These are phyloP conservation scores for Trichoderma atrobrunneum DNA, from an alignment of 2,329 filamentous ascomycete genomes.

Conservation along the genomic window DNA sequence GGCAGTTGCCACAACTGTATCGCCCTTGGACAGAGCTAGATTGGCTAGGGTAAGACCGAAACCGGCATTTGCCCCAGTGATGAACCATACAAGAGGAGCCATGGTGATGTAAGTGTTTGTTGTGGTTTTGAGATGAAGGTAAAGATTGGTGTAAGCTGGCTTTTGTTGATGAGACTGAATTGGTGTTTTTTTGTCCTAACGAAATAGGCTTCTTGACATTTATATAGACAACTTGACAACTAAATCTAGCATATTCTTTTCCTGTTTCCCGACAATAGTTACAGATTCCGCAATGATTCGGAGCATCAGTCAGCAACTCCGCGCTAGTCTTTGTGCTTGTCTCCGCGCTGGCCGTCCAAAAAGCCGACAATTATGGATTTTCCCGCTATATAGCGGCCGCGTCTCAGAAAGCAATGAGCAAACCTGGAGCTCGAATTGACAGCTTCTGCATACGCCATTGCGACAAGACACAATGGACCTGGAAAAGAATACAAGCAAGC, in stretches of 20 bases:
- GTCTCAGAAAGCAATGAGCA: background rate
- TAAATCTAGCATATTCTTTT: background rate
- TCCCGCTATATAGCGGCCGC: constrained; percentile 2
- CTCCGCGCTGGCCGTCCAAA: too few relatives aligned
- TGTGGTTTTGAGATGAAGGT: background rate
- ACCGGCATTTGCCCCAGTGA: constrained; percentile 48
- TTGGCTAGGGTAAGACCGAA: constrained; percentile 44
- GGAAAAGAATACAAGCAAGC: background rate
- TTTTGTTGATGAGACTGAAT: background rate
- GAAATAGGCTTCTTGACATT: background rate
- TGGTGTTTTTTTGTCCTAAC: background rate
- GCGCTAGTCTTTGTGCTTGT: background rate
- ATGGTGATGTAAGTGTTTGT: background rate
- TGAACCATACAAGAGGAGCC: constrained; percentile 36
- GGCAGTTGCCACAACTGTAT: constrained; percentile 46
- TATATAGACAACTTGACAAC: background rate
- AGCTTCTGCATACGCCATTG: background rate
- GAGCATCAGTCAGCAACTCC: constrained; percentile 9
- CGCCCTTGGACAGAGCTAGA: constrained; percentile 37
- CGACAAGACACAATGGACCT: background rate
- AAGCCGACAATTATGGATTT: background rate
- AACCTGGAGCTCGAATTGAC: background rate
- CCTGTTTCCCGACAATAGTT: background rate
- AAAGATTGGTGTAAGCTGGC: background rate
- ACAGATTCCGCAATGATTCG: background rate